Conservation (phyloP, 2,329 filamentous ascomycete genomes). For the Nemania abortiva region DNA sequence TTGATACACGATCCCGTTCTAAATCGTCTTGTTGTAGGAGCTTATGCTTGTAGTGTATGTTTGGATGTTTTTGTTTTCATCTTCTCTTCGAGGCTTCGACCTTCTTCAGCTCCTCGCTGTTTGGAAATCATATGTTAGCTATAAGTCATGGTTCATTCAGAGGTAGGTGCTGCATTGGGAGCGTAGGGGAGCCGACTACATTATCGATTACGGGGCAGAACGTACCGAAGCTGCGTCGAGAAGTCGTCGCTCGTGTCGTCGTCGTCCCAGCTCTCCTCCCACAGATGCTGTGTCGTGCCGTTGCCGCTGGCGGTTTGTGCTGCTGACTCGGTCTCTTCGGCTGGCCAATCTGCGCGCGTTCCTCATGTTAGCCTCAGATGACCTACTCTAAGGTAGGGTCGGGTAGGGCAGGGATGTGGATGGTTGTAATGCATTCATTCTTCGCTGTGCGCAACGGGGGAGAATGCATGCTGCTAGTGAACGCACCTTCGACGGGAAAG, state of each 20-base stretch:
- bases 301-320: slow-evolving; percentile 61
- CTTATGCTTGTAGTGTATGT: neutral
- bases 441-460: too few relatives aligned
- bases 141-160: neutral
- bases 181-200: too few relatives aligned
- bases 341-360: slow-evolving; percentile 81
- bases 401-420: neutral
- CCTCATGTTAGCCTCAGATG: slow-evolving; percentile 20
- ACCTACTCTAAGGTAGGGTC: neutral
- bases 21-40: neutral
- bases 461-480: neutral
- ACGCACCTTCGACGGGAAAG: slow-evolving; percentile 92
- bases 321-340: slow-evolving; percentile 87
- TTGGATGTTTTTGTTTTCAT: slow-evolving; percentile 51
- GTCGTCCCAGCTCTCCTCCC: slow-evolving; percentile 99
- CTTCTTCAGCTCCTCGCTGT: slow-evolving; percentile 92
- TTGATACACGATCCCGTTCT: neutral
- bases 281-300: slow-evolving; percentile 80
- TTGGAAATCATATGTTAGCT: slow-evolving; percentile 2
- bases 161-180: too few relatives aligned
- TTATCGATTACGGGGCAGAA: too few relatives aligned
- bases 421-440: neutral
- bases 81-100: slow-evolving; percentile 81
- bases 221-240: slow-evolving; percentile 90
- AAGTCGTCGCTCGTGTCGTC: slow-evolving; percentile 98